Percentiles rank a stretch among this genome's conserved stretches.
phyloP scores from a whole-genome alignment of 2,329 filamentous ascomycete genomes.

The Elsinoe necatrix region DNA sequence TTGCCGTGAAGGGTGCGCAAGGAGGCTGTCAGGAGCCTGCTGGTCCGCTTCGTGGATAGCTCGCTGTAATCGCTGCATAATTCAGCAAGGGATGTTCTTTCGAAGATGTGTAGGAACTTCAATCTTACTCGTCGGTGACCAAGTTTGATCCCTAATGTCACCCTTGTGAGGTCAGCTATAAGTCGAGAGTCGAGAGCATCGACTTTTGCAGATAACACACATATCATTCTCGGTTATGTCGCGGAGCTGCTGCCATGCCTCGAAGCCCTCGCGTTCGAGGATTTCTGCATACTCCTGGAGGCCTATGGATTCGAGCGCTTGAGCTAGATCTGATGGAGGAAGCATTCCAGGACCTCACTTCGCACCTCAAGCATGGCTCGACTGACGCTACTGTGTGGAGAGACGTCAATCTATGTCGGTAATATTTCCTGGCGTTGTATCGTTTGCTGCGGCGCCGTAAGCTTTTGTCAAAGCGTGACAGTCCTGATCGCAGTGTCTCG shows the following conservation, averaged over 20 bases:
- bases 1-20: background rate
- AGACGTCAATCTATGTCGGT: background rate
- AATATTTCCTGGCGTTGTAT: background rate
- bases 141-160: conserved; percentile 66
- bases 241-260: conserved; percentile 73
- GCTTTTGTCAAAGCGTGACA: background rate
- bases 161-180: conserved; percentile 38
- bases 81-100: background rate
- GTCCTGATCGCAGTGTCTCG: too few species aligned
- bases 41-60: conserved; percentile 51
- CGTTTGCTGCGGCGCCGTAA: background rate
- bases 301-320: conserved; percentile 65
- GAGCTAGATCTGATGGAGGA: conserved; percentile 42
- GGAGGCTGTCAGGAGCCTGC: conserved; percentile 19
- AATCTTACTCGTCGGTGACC: conserved; percentile 66
- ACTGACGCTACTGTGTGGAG: background rate
- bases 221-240: conserved; percentile 80
- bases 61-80: conserved; percentile 64
- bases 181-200: background rate
- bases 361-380: background rate
- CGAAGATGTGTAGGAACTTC: background rate
- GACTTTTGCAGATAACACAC: conserved; percentile 39
- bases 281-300: conserved; percentile 66
- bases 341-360: background rate
- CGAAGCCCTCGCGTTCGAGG: conserved; percentile 72